Conservation (phyloP, 352 stramenopile species). For the Globisporangium parvum region DNA sequence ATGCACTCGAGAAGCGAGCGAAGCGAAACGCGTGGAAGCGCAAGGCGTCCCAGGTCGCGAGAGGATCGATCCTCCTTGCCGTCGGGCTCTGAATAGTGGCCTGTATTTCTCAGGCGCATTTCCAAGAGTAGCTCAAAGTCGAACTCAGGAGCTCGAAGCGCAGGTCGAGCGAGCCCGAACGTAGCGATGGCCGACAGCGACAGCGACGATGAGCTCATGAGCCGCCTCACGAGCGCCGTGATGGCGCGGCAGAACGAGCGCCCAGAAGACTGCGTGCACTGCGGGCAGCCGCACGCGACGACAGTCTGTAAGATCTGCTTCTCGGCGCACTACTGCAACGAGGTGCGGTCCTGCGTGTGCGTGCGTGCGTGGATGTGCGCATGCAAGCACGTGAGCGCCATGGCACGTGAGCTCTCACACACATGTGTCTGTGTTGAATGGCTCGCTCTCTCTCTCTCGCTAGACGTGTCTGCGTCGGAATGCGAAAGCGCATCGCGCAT, state of each 20-base stretch:
- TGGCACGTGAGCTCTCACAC: too few species aligned
- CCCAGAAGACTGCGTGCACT: slow-evolving; percentile 73
- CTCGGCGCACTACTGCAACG: slow-evolving; percentile 63
- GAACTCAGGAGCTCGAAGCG: too few species aligned
- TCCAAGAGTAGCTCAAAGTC: too few species aligned
- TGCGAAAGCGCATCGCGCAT: slow-evolving; percentile 57
- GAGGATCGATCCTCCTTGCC: too few species aligned
- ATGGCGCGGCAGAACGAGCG: slow-evolving; percentile 21
- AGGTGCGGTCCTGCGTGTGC: slow-evolving; percentile 27
- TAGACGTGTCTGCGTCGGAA: slow-evolving; percentile 71
- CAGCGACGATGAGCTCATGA: slow-evolving; percentile 88
- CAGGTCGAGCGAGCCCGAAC: neutral
- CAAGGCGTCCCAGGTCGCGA: too few species aligned
- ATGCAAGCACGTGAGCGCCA: neutral
- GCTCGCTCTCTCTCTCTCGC: neutral
- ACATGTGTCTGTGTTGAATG: too few species aligned
- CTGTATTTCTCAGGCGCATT: too few species aligned
- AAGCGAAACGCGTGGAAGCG: too few species aligned
- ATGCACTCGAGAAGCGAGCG: too few species aligned
- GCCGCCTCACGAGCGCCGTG: slow-evolving; percentile 37
- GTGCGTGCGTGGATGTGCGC: neutral
- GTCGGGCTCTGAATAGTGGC: too few species aligned
- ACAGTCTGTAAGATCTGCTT: slow-evolving; percentile 64
- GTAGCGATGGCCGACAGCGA: slow-evolving; percentile 61
- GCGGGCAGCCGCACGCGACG: slow-evolving; percentile 40